Evolutionary conservation across 306 rosid genomes (phyloP), one percentile per base, ranked within the genome.

Genomic region (Glycine latifolia): DNA sequence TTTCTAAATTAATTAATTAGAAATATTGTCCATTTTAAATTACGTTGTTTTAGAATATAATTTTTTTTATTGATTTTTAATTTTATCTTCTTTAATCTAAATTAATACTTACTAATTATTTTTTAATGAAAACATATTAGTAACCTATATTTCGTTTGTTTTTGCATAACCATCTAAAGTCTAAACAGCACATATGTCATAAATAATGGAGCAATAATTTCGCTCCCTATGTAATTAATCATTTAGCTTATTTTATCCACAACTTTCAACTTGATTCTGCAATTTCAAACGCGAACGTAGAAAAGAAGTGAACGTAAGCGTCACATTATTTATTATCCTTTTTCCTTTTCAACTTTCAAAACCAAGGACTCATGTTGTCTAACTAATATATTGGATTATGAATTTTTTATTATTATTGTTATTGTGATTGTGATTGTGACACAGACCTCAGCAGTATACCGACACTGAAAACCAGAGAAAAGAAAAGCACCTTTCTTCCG

Each of bases 391-490:
- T 39, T 39, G 17, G 6, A 11, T 71, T 20, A 10, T 68, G 16
- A 48, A 12, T 65, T 70, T 48, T 2, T 17, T 17, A 20, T 48
- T 48, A 13, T 2, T 26, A 26, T 20, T 20, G 20, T 2, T 26
- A 26, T 20, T 20, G 20, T 20, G 20, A 20, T 26, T 26, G 31
- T 26, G 31, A 26, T 26, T 26, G 31, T 26, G 75, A 70, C 75
- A 35, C 47, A 35, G 33, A 35, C 20, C 69, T 65, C 17, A 7
- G 52, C 13, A 26, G 31, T 26, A 1, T 67, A 67, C 72, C 72
- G 72, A 67, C 72, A 71, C 67, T 15, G 67, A 73, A 72, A 73
- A 17, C 37, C 39, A 55, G 33, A 39, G 39, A 43, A 39, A 74
- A 73, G 66, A 54, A 74, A 16, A 17, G 3, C 0, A 41, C 67